A percentile compares a stretch with the other conserved stretches of the same genome.
Conservation (phyloP, 129 eudicot species). For the Erigeron canadensis region DNA sequence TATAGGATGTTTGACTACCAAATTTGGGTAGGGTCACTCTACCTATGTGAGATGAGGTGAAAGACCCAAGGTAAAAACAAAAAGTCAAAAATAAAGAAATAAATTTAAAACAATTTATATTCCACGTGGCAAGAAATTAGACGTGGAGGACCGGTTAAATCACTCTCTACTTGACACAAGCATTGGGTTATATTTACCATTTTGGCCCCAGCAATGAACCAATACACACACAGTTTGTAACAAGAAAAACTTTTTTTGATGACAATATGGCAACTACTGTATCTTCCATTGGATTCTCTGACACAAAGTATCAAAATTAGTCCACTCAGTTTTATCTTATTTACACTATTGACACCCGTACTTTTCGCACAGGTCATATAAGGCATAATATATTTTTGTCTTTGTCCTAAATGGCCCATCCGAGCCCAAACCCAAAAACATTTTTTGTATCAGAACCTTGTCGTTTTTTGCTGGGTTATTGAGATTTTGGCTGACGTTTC, state of each 20-base stretch:
- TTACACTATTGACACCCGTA: slow-evolving; percentile 65
- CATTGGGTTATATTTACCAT: slow-evolving; percentile 24
- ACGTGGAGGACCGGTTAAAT: slow-evolving; percentile 26
- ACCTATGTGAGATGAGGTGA: slow-evolving; percentile 9
- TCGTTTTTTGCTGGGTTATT: slow-evolving; percentile 51
- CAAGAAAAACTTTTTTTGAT: slow-evolving; percentile 17
- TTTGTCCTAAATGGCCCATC: slow-evolving; percentile 25
- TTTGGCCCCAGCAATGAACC: slow-evolving; percentile 30
- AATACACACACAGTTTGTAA: not conserved
- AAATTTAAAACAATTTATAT: slow-evolving; percentile 20
- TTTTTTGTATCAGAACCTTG: slow-evolving; percentile 27
- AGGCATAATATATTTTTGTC: slow-evolving; percentile 27
- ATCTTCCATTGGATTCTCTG: slow-evolving; percentile 98
- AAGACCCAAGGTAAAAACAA: slow-evolving; percentile 16
- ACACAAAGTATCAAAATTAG: slow-evolving; percentile 45
- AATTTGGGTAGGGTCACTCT: slow-evolving; percentile 11
- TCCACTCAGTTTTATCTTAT: slow-evolving; percentile 39
- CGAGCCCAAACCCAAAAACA: slow-evolving; percentile 32
- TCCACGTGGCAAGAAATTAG: slow-evolving; percentile 31
- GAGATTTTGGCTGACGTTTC: slow-evolving; percentile 58
- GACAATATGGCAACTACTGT: slow-evolving; percentile 49
- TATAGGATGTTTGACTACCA: slow-evolving; percentile 28
- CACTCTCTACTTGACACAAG: slow-evolving; percentile 14
- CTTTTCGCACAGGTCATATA: slow-evolving; percentile 25
- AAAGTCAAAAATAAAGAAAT: slow-evolving; percentile 27